Base-by-base conservation (phyloP, 208 protist genomes). In the Crithidia bombi region DNA sequence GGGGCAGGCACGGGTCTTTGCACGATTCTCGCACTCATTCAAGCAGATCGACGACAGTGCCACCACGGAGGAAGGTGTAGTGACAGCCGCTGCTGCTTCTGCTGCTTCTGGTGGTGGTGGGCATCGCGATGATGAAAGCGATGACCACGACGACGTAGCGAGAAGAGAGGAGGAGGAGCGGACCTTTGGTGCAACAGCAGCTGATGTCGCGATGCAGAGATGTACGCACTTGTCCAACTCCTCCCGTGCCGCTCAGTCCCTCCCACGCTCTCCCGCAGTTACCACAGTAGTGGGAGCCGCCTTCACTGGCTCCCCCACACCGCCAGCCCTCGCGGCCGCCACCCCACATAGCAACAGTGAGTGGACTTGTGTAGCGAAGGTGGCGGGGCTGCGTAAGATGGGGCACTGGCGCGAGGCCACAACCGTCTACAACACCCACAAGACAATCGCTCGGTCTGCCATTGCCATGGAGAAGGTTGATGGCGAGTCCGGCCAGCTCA, bases 301-400 rank as follows among this genome's bases (percentile, higher is more conserved):
- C 14, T 26, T 21, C 35, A 32, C 35, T 23, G 50, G 39, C 57
- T 50, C 58, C 0, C 58, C 43, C 3, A 52, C 41, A 14, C 17
- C 30, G 32, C 58, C 17, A 38, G 41, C 19, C 38, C 12, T 10
- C 58, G 15, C 57, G 25, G 15, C 47, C 1, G 14, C 36, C 25
- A 28, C 7, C 52, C 36, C 26, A 25, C 12, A 59, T 11, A 30
- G 32, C 11, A 36, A 43, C 30, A 61, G 25, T 38, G 71, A 77
- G 17, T 77, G 71, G 71, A 59, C 41, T 19, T 71, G 36, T 10
- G 64, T 92, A 19, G 81, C 62, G 25, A 52, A 65, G 1, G 74
- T 87, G 14, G 65, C 78, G 17, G 90, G 90, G 6, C 63, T 95
- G 50, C 85, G 87, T 21, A 91, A 91, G 71, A 91, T 93, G 54